Evolutionary conservation across 306 rosid species (phyloP).

Genomic region (Vigna mungo): DNA sequence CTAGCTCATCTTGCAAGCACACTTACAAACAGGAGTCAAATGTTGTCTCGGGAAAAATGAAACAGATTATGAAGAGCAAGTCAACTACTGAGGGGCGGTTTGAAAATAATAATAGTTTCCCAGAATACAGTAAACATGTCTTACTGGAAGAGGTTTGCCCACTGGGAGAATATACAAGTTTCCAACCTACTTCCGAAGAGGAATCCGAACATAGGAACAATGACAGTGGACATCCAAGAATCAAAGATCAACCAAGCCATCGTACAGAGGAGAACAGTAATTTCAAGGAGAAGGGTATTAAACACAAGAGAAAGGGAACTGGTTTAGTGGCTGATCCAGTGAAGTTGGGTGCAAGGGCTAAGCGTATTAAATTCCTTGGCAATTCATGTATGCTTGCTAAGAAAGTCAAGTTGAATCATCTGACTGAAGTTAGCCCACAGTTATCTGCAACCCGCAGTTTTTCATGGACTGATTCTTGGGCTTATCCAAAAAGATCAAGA

Average conservation of each 20-base stretch:
- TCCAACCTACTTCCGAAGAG: constrained; percentile 40
- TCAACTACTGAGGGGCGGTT: constrained; percentile 42
- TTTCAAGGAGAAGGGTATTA: constrained; percentile 39
- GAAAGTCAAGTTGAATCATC: constrained; percentile 46
- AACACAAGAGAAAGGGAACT: constrained; percentile 53
- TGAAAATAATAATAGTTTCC: constrained; percentile 28
- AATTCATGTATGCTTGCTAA: constrained; percentile 37
- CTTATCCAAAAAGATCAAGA: constrained; percentile 65
- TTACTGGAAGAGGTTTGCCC: constrained; percentile 44
- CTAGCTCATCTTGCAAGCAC: constrained; percentile 36
- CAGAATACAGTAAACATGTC: constrained; percentile 28
- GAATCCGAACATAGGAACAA: constrained; percentile 36
- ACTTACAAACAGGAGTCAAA: constrained; percentile 44
- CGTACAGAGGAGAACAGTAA: constrained; percentile 39
- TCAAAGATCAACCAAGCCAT: constrained; percentile 43
- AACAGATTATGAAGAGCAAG: constrained; percentile 42
- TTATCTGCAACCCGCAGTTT: constrained; percentile 37
- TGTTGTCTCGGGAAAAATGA: constrained; percentile 41
- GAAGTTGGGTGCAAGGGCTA: constrained; percentile 38
- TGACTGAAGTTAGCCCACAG: constrained; percentile 43
- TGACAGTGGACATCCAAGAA: constrained; percentile 35
- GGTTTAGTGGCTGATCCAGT: constrained; percentile 45
- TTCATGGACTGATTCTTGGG: constrained; percentile 50
- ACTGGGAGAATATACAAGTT: constrained; percentile 15
- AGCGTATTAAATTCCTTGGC: constrained; percentile 29